Base-by-base conservation (phyloP, 1,284 basidiomycete genomes). In the Xanthoconium separans region DNA sequence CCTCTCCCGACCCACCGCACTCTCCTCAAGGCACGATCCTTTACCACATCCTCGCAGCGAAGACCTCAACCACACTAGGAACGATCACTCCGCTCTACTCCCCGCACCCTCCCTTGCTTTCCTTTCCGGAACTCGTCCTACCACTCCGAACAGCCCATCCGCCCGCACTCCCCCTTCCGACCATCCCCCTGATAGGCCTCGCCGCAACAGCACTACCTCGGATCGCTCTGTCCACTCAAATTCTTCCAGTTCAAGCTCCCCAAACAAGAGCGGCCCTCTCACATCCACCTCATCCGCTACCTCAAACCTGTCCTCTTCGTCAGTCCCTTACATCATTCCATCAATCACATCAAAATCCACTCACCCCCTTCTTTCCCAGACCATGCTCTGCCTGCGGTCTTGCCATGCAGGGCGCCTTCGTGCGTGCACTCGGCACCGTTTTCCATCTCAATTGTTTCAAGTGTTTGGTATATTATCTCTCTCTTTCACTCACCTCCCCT, bases 381-480 rank as follows among this genome's bases (percentile, higher is more conserved):
- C 77, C 78, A 70, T 91, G 88, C 67, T 82, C 84, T 20, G 82
- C 88, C 16, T 91, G 88, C 65, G 85, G 84, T 34, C 84, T 85
- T 65, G 72, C 83, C 41, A 88, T 95, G 88, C 88, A 92, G 54
- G 95, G 95, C 13, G 95, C 96, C 58, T 98, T 98, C 73, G 97
- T 99, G 20, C 84, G 97, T 54, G 97, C 97, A 0, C 79, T 99
- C 52, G 91, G 93, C 51, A 90, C 93, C 9, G 94, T 98, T 36
- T 99, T 91, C 70, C 96, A 99, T 72, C 74, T 98, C 31, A 91
- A 94, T 62, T 99, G 96, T 77, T 99, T 99, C 82, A 91, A 93
- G 64, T 99, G 96, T 80, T 84, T 91, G 81, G 93, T 95, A 62
- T 63, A 88, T 75, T n/a, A n/a, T 22, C 42, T 51, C 51, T 50